Evolutionary conservation across 2,329 filamentous ascomycete species (phyloP).

Genomic region (Clonostachys solani): DNA sequence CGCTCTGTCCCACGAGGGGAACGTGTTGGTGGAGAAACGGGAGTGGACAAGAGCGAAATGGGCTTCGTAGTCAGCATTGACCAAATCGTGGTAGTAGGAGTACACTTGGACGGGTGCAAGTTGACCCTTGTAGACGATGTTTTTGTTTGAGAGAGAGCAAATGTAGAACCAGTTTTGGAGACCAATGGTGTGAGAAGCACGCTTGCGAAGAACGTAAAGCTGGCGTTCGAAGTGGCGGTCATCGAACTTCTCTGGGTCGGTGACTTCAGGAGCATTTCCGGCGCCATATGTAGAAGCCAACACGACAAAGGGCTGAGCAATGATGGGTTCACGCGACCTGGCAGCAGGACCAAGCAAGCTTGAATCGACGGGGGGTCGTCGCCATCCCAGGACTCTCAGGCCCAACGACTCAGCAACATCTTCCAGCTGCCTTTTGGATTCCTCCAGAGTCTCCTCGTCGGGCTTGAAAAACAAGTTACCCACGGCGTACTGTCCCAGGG

Average conservation of each 20-base stretch:
- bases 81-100: conserved; percentile 95
- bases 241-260: conserved; percentile 77
- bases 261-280: conserved; percentile 72
- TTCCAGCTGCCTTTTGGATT: conserved; percentile 91
- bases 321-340: conserved; percentile 88
- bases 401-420: conserved; percentile 85
- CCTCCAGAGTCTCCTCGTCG: conserved; percentile 81
- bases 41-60: conserved; percentile 97
- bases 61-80: conserved; percentile 94
- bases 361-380: conserved; percentile 91
- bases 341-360: conserved; percentile 89
- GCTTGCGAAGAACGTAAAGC: conserved; percentile 91
- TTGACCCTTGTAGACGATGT: conserved; percentile 99
- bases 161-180: conserved; percentile 99
- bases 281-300: conserved; percentile 79
- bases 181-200: conserved; percentile 89
- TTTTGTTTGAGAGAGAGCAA: conserved; percentile 94
- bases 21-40: conserved; percentile 97
- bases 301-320: conserved; percentile 93
- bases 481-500: conserved; percentile 89
- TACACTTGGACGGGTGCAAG: conserved; percentile 93
- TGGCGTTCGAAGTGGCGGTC: conserved; percentile 86
- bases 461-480: conserved; percentile 99
- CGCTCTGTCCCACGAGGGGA: conserved; percentile 96
- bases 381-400: conserved; percentile 90